These are phyloP conservation scores for Zizania palustris DNA, from an alignment of 202 grass and related monocot genomes.

Conservation along the genomic window DNA sequence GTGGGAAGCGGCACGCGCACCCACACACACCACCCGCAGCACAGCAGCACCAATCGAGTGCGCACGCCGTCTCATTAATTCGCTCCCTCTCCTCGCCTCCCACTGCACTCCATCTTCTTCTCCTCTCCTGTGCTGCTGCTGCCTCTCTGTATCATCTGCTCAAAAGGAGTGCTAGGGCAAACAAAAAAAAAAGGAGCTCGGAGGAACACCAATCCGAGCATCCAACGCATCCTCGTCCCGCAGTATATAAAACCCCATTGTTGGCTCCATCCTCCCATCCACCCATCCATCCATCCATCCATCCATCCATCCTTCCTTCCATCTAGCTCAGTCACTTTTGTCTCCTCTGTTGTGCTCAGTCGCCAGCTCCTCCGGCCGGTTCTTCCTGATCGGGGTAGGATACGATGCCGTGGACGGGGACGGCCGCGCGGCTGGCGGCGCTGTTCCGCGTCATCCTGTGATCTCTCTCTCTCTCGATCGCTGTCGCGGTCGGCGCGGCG, in stretches of 20 bases:
- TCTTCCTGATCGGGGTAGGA: neutral
- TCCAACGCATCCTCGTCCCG: constrained; percentile 14
- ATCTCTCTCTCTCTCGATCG: constrained; percentile 1
- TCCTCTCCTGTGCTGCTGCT: neutral
- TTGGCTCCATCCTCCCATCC: neutral
- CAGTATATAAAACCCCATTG: constrained; percentile 32
- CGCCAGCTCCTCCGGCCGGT: neutral
- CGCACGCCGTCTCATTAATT: constrained; percentile 58
- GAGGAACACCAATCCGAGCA: constrained; percentile 10
- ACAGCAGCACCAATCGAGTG: constrained; percentile 52
- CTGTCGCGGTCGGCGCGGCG: neutral
- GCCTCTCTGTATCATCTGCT: constrained; percentile 26
- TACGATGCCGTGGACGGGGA: constrained; percentile 40
- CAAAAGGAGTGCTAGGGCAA: constrained; percentile 30
- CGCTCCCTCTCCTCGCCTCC: neutral
- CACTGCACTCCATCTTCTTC: neutral
- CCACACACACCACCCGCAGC: constrained; percentile 17
- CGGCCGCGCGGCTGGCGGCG: constrained; percentile 26
- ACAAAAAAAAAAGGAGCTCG: neutral
- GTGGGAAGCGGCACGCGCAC: constrained; percentile 54
- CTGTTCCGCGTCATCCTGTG: constrained; percentile 62
- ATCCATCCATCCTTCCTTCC: neutral
- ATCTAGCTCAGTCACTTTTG: too few relatives aligned
- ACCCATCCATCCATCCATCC: neutral
- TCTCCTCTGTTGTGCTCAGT: too few relatives aligned